Evolutionary conservation across 148 eudicot genomes (phyloP).

Genomic region (Nyssa sinensis): DNA sequence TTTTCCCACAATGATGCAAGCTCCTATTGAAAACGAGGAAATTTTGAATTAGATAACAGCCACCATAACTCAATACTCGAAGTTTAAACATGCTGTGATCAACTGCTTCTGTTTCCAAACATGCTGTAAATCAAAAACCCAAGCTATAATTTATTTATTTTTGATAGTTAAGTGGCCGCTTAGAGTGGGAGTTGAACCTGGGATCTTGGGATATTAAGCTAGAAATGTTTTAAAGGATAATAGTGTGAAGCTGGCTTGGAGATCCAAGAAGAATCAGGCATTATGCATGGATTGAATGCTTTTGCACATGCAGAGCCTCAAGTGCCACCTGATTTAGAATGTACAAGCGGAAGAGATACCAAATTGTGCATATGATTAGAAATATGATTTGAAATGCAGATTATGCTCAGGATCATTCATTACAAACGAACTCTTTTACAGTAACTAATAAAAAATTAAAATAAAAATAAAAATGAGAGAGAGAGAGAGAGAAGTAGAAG

Average conservation of each 20-base stretch:
- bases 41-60: slow-evolving; percentile 10
- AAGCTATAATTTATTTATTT: too few relatives aligned
- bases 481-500: not conserved
- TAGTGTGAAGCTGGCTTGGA: not conserved
- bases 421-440: too few relatives aligned
- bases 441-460: not conserved
- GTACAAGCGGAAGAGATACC: not conserved
- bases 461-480: not conserved
- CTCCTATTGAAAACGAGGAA: slow-evolving; percentile 42
- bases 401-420: too few relatives aligned
- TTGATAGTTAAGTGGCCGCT: too few relatives aligned
- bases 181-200: too few relatives aligned
- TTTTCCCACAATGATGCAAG: slow-evolving; percentile 93
- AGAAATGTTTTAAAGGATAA: not conserved
- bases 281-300: too few relatives aligned
- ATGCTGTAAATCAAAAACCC: not conserved
- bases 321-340: not conserved
- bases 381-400: not conserved
- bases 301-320: too few relatives aligned
- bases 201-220: too few relatives aligned
- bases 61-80: not conserved
- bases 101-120: not conserved
- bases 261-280: not conserved
- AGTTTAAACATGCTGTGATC: not conserved
- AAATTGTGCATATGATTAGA: not conserved